Base-by-base conservation (phyloP, 2,329 filamentous ascomycete species). In the Curvularia lunata region DNA sequence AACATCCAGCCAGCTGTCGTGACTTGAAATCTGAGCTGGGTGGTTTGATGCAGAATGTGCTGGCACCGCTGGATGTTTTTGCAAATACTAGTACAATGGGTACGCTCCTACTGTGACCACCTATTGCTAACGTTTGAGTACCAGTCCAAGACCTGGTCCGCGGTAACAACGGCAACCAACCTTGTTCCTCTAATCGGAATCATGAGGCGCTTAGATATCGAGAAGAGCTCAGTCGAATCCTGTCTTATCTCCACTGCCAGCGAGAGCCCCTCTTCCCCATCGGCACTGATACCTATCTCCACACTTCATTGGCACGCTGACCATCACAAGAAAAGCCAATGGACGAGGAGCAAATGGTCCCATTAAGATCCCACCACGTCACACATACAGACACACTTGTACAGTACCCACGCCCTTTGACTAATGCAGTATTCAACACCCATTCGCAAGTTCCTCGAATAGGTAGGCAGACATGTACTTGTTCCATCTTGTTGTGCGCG, bases 41-140 rank as follows among this genome's bases (percentile, higher is more conserved):
- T 52, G 28, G 34, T n/a, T 18, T 37, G 41, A 45, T 45, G 49
- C 47, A 49, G 21, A 34, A 18, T 52, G 49, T 43, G 49, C 13
- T 52, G 40, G 49, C 40, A 52, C 49, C 30, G 30, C 5, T 52
- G 32, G 18, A 37, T 34, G 32, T 16, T 25, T 28, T 52, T 18
- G 21, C 30, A 30, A 37, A 38, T 16, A 23, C 16, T 19, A 52
- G 32, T 21, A 38, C 23, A 4, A 28, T 49, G 47, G 47, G 8
- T 7, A 12, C 27, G n/a, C n/a, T 23, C 21, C 32, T 8, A 13
- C 32, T 25, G 32, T 27, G n/a, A 18, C 47, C 47, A 13, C 32
- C 34, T 49, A 23, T 49, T 13, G 8, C 21, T 10, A 4, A 5
- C 16, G 25, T 49, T 38, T 18, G 19, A 1, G 13, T 49, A 10